A percentile compares a stretch with the other conserved stretches of the same genome.
Conservation (phyloP, 208 protist genomes). For the Trypanosoma brucei region DNA sequence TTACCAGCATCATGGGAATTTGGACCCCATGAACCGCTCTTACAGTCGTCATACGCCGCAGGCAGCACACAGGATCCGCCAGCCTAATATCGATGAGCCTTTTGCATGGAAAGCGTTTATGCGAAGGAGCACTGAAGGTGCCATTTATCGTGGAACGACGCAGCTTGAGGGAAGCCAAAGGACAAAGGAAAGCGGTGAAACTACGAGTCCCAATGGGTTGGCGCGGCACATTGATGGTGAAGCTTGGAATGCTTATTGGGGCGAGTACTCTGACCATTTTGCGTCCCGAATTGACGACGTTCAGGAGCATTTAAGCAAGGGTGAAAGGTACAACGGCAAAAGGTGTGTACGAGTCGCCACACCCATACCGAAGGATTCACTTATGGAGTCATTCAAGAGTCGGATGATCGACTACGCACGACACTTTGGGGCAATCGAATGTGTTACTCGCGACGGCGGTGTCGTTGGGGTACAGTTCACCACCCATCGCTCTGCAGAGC, state of each 20-base stretch:
- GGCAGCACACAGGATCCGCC: too few relatives aligned
- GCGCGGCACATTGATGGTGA: conserved; percentile 16
- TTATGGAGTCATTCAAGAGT: conserved; percentile 14
- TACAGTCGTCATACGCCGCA: too few relatives aligned
- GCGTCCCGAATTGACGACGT: conserved; percentile 22
- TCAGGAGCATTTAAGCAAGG: conserved; percentile 10
- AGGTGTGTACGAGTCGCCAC: conserved; percentile 17
- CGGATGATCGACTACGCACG: conserved; percentile 26
- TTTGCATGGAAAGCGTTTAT: too few relatives aligned
- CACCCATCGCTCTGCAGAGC: conserved; percentile 33
- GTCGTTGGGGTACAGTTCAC: conserved; percentile 64
- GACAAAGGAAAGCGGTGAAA: background rate
- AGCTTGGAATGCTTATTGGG: conserved; percentile 72
- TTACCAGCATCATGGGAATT: too few relatives aligned
- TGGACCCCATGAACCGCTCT: too few relatives aligned
- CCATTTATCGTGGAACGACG: conserved; percentile 12
- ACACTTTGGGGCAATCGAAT: conserved; percentile 57
- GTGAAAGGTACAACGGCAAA: background rate
- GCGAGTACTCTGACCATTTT: conserved; percentile 26
- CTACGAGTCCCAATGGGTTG: background rate
- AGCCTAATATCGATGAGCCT: too few relatives aligned
- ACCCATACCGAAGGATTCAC: conserved; percentile 10
- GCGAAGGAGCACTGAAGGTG: background rate
- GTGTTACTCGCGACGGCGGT: conserved; percentile 22
- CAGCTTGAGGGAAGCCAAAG: conserved; percentile 8